phyloP scores from a whole-genome alignment of 331 rosid species.

The Cydonia oblonga region DNA sequence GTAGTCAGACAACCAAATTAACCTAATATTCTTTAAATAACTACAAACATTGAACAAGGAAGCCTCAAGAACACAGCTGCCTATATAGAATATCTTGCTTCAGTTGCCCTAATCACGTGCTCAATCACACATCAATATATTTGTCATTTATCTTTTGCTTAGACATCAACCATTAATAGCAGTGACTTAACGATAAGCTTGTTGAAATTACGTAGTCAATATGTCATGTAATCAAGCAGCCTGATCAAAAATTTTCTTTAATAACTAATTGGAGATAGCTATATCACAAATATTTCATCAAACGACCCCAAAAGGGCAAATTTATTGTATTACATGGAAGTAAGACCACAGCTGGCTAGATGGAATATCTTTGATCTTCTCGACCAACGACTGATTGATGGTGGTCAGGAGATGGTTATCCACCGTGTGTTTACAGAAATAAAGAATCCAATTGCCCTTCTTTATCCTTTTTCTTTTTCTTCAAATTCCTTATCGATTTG shows the following conservation, averaged over 20 bases:
- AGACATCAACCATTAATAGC: too few relatives aligned
- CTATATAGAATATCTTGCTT: background rate
- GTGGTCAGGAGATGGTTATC: background rate
- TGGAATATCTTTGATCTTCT: conserved; percentile 17
- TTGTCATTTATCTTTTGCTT: too few relatives aligned
- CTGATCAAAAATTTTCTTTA: too few relatives aligned
- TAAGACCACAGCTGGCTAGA: conserved; percentile 6
- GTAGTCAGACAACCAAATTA: too few relatives aligned
- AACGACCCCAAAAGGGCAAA: background rate
- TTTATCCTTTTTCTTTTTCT: background rate
- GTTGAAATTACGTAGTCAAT: too few relatives aligned
- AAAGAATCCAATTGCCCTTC: too few relatives aligned
- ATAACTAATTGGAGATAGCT: background rate
- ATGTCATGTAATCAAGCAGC: background rate
- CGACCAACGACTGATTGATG: conserved; percentile 15
- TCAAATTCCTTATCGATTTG: background rate
- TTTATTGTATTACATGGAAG: background rate
- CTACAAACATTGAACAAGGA: background rate
- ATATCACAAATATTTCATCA: conserved; percentile 17
- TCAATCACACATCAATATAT: too few relatives aligned
- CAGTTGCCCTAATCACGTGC: too few relatives aligned
- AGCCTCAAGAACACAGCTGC: background rate
- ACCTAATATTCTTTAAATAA: background rate
- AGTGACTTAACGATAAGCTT: too few relatives aligned
- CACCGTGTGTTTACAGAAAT: background rate